A percentile compares a stretch with the other conserved stretches of the same genome.
phyloP scores from a whole-genome alignment of 805 yeast genomes.

The Ascoidea tarda region DNA sequence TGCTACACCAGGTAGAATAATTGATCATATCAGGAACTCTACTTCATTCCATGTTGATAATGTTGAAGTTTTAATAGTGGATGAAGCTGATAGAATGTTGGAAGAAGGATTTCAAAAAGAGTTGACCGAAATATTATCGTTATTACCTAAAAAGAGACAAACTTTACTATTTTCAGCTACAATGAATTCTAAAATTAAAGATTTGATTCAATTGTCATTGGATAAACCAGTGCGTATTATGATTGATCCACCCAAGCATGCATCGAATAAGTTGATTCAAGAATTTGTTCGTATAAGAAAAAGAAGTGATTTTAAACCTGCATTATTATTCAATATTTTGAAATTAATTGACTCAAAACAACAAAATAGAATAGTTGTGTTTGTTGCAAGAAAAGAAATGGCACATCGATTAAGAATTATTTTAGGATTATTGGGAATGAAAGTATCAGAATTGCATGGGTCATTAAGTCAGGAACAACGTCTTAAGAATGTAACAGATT shows the following conservation, averaged over 20 bases:
- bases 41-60: slow-evolving; percentile 83
- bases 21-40: slow-evolving; percentile 92
- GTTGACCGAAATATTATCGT: slow-evolving; percentile 73
- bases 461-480: slow-evolving; percentile 88
- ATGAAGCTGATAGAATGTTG: slow-evolving; percentile 98
- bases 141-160: slow-evolving; percentile 86
- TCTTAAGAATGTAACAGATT: slow-evolving; percentile 65
- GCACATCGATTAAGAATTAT: slow-evolving; percentile 79
- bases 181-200: slow-evolving; percentile 88
- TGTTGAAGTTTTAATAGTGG: slow-evolving; percentile 85
- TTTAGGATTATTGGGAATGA: slow-evolving; percentile 60
- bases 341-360: slow-evolving; percentile 48
- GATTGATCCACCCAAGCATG: slow-evolving; percentile 94
- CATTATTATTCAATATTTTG: slow-evolving; percentile 60
- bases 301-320: slow-evolving; percentile 73
- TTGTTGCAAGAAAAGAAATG: slow-evolving; percentile 80
- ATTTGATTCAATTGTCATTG: slow-evolving; percentile 74
- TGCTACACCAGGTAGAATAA: slow-evolving; percentile 98
- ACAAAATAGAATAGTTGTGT: slow-evolving; percentile 70
- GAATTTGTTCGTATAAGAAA: slow-evolving; percentile 92
- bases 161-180: slow-evolving; percentile 94
- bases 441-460: slow-evolving; percentile 73
- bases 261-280: slow-evolving; percentile 81
- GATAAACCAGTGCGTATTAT: slow-evolving; percentile 86
- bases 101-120: slow-evolving; percentile 98